Evolutionary conservation across 148 eudicot species (phyloP), one percentile per base, ranked within the genome.

Genomic region (Camellia japonica): DNA sequence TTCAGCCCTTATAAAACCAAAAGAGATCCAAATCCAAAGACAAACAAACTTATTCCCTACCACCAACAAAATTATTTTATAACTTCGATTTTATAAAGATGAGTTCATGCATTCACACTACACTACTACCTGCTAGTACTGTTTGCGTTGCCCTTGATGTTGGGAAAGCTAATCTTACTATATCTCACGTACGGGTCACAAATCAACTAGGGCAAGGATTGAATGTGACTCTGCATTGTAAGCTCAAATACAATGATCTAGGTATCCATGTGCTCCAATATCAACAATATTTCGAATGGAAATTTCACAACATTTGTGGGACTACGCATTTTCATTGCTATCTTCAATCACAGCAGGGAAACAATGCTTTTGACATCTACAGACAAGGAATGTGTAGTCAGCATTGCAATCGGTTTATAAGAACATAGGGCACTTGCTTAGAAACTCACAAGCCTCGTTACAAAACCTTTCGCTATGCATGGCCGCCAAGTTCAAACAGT

Each of bases 381-480:
- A 44, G 18, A 2, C 18, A 59, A 5, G 78, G 66, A 19, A 75
- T 61, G n/a, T 43, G 68, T 54, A 44, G 41, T 54, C 2, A 0
- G 11, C 73, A 69, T n/a, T 70, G 74, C 74, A 10, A n/a, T 47
- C 47, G 74, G 74, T 70, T 47, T 70, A 56, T n/a, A 30, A 70
- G 74, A 70, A 5, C 19, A 10, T 0, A 3, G 3, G 63, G 63
- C 6, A 47, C 56, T 46, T 70, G 73, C 20, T 70, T 70, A 38
- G 73, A 70, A 12, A 46, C 54, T n/a, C 54, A 3, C 9, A 46
- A n/a, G 73, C 54, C 55, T 18, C 47, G 1, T 51, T 47, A 30
- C 38, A 30, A 30, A 30, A 1, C 55, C 19, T 47, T 70, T n/a
- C 19, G 73, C 55, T 47, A 70, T n/a, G 38, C 38, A 1, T 70